phyloP scores from a whole-genome alignment of 139 green algal species.

The Spirogloea muscicola region DNA sequence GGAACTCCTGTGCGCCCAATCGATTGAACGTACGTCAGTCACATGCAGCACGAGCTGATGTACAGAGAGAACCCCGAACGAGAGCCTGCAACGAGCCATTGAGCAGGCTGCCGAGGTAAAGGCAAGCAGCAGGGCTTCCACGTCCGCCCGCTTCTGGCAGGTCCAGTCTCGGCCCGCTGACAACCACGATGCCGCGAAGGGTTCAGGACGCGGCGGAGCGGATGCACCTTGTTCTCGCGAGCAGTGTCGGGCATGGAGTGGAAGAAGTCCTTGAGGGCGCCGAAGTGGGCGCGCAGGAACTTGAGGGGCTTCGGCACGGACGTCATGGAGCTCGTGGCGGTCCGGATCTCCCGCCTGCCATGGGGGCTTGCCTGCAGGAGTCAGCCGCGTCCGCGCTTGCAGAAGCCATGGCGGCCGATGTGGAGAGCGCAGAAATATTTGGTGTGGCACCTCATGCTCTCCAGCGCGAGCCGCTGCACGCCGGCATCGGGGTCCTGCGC shows the following conservation, averaged over 20 bases:
- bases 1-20: slow-evolving; percentile 21
- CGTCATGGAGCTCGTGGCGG: slow-evolving; percentile 93
- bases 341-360: slow-evolving; percentile 67
- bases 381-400: background rate
- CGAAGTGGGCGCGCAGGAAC: slow-evolving; percentile 88
- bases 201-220: background rate
- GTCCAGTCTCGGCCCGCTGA: too few relatives aligned
- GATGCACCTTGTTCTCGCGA: slow-evolving; percentile 46
- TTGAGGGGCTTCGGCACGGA: slow-evolving; percentile 97
- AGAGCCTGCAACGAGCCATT: background rate
- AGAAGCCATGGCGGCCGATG: background rate
- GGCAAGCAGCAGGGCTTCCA: background rate
- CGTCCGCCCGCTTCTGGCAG: too few relatives aligned
- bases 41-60: too few relatives aligned
- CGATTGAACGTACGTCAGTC: background rate
- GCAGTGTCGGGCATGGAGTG: slow-evolving; percentile 58
- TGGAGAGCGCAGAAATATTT: background rate
- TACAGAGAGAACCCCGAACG: background rate
- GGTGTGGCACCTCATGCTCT: slow-evolving; percentile 54
- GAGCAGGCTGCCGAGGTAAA: background rate
- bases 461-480: slow-evolving; percentile 67
- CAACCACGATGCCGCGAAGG: too few relatives aligned
- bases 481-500: slow-evolving; percentile 55
- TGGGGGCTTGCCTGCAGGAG: too few relatives aligned
- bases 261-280: slow-evolving; percentile 63